Percentiles rank a stretch among this genome's conserved stretches.
Conservation (phyloP, 1,284 basidiomycete species). For the Paramarasmius palmivorus region DNA sequence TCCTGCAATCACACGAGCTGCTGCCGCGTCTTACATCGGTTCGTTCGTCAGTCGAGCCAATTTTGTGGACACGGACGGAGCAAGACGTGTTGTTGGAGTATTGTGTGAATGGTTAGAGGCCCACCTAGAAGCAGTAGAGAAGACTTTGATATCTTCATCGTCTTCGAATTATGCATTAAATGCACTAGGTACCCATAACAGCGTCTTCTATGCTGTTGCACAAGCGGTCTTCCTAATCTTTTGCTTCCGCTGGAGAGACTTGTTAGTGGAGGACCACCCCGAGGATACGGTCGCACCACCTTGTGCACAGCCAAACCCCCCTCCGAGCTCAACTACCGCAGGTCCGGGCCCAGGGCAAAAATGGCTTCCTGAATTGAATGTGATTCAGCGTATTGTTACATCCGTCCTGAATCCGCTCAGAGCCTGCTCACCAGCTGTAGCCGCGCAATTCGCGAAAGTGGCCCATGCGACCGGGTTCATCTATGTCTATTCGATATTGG, state of each 20-base stretch:
- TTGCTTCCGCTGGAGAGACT: slow-evolving; percentile 95
- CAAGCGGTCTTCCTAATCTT: slow-evolving; percentile 97
- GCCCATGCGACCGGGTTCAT: slow-evolving; percentile 91
- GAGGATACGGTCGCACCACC: slow-evolving; percentile 37
- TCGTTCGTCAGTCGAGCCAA: slow-evolving; percentile 90
- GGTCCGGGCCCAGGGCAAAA: slow-evolving; percentile 2
- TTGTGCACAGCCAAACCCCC: slow-evolving; percentile 75
- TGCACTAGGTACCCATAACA: slow-evolving; percentile 53
- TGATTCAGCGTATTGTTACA: neutral
- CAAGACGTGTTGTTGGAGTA: slow-evolving; percentile 78
- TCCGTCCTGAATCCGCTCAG: slow-evolving; percentile 29
- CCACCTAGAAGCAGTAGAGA: slow-evolving; percentile 74
- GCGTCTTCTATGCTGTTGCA: slow-evolving; percentile 89
- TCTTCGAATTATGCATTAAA: slow-evolving; percentile 23
- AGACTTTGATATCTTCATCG: slow-evolving; percentile 32
- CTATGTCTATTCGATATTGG: slow-evolving; percentile 94
- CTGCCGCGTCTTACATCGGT: slow-evolving; percentile 91
- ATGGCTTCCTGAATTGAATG: neutral
- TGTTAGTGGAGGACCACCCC: slow-evolving; percentile 63
- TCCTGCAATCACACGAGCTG: slow-evolving; percentile 79
- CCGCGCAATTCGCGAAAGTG: slow-evolving; percentile 92
- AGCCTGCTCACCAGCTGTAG: slow-evolving; percentile 90
- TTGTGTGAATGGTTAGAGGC: slow-evolving; percentile 83
- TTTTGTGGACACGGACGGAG: slow-evolving; percentile 79
- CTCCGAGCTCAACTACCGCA: slow-evolving; percentile 42